phyloP scores from a whole-genome alignment of 257 asterid genomes.

The Knoxia roxburghii region DNA sequence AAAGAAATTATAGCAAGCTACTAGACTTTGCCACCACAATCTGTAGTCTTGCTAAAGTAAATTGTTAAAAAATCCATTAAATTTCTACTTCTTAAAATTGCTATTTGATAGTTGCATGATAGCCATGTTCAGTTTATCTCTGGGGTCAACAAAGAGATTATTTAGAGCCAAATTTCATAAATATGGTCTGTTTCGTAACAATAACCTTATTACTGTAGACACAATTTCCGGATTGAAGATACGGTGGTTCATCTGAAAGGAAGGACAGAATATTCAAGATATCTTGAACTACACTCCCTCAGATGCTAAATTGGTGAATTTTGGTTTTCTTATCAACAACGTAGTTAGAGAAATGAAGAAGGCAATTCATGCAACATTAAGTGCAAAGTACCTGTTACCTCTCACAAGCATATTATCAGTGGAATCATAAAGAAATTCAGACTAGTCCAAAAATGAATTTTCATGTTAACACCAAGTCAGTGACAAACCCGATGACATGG shows the following conservation, averaged over 20 bases:
- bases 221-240: background rate
- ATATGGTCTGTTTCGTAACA: background rate
- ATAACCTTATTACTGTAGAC: background rate
- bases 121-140: background rate
- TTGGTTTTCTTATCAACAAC: background rate
- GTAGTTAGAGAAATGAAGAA: background rate
- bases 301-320: background rate
- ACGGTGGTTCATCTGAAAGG: background rate
- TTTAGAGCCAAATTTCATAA: background rate
- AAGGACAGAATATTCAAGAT: background rate
- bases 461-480: slow-evolving; percentile 13
- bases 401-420: background rate
- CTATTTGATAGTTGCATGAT: background rate
- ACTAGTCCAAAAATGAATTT: background rate
- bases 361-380: background rate
- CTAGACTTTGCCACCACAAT: background rate
- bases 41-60: background rate
- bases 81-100: no score
- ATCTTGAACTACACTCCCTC: background rate
- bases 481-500: slow-evolving; percentile 85
- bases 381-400: background rate
- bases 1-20: background rate
- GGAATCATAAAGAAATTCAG: background rate
- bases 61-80: background rate
- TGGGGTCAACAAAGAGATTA: background rate